phyloP scores from a whole-genome alignment of 2,329 filamentous ascomycete genomes.

The Emergomyces orientalis region DNA sequence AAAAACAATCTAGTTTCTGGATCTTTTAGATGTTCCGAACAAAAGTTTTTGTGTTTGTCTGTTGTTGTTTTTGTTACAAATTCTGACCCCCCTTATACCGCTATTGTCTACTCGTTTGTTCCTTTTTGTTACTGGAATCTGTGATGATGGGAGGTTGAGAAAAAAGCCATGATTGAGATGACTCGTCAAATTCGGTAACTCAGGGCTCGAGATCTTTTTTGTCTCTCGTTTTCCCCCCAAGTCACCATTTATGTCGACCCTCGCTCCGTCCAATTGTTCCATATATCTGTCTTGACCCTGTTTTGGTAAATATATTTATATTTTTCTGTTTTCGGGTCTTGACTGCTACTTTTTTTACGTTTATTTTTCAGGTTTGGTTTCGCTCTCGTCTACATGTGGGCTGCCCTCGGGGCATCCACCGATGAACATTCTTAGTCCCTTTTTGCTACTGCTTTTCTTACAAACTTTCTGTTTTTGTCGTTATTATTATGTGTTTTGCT shows the following conservation, averaged over 20 bases:
- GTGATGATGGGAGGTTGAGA: slow-evolving; percentile 30
- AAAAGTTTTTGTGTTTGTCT: slow-evolving; percentile 11
- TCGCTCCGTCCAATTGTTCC: neutral
- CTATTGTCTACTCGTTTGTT: slow-evolving; percentile 8
- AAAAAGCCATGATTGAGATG: slow-evolving; percentile 22
- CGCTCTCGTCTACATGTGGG: neutral
- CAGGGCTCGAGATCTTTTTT: slow-evolving; percentile 8
- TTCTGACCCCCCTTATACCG: slow-evolving; percentile 13
- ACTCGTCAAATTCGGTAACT: slow-evolving; percentile 11
- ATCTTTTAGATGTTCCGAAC: slow-evolving; percentile 14
- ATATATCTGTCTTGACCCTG: neutral
- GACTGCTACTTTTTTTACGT: neutral
- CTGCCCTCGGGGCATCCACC: no score
- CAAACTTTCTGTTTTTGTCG: no score
- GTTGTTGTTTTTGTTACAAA: slow-evolving; percentile 10
- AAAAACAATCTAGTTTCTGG: slow-evolving; percentile 7
- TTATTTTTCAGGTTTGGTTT: neutral
- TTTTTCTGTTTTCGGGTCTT: neutral
- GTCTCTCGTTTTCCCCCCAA: slow-evolving; percentile 9
- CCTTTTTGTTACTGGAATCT: slow-evolving; percentile 16
- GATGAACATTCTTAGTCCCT: no score
- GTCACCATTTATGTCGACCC: neutral
- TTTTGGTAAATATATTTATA: neutral
- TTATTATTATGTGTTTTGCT: slow-evolving; percentile 10
- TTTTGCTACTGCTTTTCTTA: no score